A percentile compares a stretch with the other conserved stretches of the same genome.
These are phyloP conservation scores for Aspergillus sp. DNA, from an alignment of 2,329 filamentous ascomycete genomes.

Conservation along the genomic window DNA sequence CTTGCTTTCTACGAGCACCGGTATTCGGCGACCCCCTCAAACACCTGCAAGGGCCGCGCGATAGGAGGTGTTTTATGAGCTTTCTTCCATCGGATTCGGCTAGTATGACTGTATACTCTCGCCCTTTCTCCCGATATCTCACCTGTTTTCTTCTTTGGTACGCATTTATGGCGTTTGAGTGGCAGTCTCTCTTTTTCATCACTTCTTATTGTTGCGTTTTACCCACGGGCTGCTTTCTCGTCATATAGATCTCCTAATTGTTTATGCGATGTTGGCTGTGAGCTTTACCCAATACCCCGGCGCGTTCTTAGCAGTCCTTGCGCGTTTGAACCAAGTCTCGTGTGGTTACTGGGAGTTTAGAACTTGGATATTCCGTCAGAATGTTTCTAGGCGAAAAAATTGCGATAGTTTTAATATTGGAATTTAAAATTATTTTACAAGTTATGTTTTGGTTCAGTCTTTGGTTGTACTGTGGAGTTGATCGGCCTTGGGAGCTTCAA, in stretches of 20 bases:
- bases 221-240: not conserved
- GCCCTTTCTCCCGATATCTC: constrained; percentile 8
- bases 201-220: constrained; percentile 8
- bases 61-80: constrained; percentile 15
- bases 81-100: not conserved
- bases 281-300: constrained; percentile 18
- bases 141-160: constrained; percentile 7
- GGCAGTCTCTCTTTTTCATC: constrained; percentile 10
- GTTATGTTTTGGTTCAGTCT: not conserved
- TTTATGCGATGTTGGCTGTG: constrained; percentile 4
- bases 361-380: not conserved
- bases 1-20: constrained; percentile 21
- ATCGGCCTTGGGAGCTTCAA: constrained; percentile 1
- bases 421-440: not conserved
- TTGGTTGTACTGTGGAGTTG: not conserved
- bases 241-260: constrained; percentile 14
- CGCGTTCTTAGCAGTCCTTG: constrained; percentile 8
- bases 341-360: not conserved
- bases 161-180: constrained; percentile 26
- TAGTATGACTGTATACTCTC: constrained; percentile 1
- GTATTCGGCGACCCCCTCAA: constrained; percentile 24
- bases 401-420: not conserved
- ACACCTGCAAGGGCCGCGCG: constrained; percentile 28
- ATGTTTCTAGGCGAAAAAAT: not conserved
- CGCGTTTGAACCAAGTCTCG: not conserved